Evolutionary conservation across 345 rosid genomes (phyloP).

Genomic region (Clarkia xantiana): DNA sequence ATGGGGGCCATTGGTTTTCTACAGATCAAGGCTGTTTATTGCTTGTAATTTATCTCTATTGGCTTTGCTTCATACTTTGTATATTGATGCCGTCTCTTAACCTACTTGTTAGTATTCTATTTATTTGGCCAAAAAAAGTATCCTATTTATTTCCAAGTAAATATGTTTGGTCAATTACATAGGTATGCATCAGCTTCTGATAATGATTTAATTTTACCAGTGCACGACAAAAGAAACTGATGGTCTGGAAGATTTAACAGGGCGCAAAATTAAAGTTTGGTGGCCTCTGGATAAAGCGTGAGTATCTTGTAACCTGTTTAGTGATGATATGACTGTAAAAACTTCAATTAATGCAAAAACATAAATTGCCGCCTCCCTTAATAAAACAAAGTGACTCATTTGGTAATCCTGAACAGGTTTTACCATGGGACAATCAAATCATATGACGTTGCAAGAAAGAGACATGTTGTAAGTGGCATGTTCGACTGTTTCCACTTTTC

Average conservation of each 20-base stretch:
- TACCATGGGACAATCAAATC: conserved; percentile 88
- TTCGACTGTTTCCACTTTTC: neutral
- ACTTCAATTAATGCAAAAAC: neutral
- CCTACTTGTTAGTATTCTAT: no score
- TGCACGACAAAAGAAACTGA: conserved; percentile 43
- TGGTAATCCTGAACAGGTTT: conserved; percentile 38
- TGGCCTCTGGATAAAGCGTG: conserved; percentile 99
- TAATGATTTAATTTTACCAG: conserved; percentile 18
- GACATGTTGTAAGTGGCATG: conserved; percentile 63
- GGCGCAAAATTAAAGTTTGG: conserved; percentile 84
- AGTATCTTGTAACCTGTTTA: conserved; percentile 13
- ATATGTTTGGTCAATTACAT: no score
- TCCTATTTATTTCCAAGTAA: no score
- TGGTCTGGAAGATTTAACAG: conserved; percentile 60
- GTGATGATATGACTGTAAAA: neutral
- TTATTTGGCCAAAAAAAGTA: no score
- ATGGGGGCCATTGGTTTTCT: no score
- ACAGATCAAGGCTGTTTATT: no score
- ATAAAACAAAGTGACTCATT: no score
- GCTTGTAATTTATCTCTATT: no score
- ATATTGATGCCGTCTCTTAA: no score
- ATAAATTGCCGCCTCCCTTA: no score
- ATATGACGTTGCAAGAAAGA: conserved; percentile 61
- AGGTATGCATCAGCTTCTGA: no score
- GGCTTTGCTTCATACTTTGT: no score